These are phyloP conservation scores for Suillus luteus DNA, from an alignment of 768 basidiomycete species.

Conservation along the genomic window DNA sequence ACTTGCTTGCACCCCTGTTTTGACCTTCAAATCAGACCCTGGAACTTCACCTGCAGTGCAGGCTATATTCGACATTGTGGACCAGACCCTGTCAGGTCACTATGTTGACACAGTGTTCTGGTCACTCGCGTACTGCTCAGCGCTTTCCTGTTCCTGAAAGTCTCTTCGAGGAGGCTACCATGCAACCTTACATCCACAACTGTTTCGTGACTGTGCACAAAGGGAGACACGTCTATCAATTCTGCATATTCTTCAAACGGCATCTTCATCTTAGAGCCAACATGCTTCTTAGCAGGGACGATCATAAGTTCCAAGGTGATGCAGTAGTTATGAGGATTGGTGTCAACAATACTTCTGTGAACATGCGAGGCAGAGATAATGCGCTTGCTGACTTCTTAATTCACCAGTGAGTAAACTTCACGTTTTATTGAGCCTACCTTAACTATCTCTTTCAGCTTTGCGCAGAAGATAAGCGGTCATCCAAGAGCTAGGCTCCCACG, in stretches of 20 bases:
- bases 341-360: neutral
- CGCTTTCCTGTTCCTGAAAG: too few relatives aligned
- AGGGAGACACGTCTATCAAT: slow-evolving; percentile 2
- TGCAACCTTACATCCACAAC: too few relatives aligned
- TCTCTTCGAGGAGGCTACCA: too few relatives aligned
- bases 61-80: slow-evolving; percentile 11
- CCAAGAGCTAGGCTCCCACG: too few relatives aligned
- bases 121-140: neutral
- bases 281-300: neutral
- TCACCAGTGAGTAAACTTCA: too few relatives aligned
- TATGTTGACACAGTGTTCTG: slow-evolving; percentile 5
- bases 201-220: too few relatives aligned
- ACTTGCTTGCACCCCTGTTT: neutral
- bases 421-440: too few relatives aligned
- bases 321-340: slow-evolving; percentile 2
- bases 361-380: too few relatives aligned
- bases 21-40: slow-evolving; percentile 4
- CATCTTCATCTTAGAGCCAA: slow-evolving; percentile 12
- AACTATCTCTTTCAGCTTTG: too few relatives aligned
- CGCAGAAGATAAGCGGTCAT: too few relatives aligned
- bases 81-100: slow-evolving; percentile 4
- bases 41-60: slow-evolving; percentile 9
- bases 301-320: too few relatives aligned
- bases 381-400: too few relatives aligned
- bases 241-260: slow-evolving; percentile 16